These are phyloP conservation scores for Diaporthe velutina DNA, from an alignment of 2,329 filamentous ascomycete genomes.

Conservation along the genomic window DNA sequence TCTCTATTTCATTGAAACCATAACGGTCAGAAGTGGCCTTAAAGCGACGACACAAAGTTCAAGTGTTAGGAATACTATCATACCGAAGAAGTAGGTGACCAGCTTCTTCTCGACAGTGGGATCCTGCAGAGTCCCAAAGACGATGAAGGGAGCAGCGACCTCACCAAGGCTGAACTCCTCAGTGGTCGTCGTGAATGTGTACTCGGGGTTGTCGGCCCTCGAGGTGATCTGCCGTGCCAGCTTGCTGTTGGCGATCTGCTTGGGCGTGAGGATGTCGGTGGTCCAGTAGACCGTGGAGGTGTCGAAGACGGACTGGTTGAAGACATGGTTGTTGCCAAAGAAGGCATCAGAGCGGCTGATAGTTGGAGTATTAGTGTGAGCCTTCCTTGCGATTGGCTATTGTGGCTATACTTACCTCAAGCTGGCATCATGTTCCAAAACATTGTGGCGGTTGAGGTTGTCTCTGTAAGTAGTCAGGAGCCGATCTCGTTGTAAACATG, in stretches of 20 bases:
- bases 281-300: slow-evolving; percentile 61
- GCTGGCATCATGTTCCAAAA: slow-evolving; percentile 64
- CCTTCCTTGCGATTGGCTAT: background rate
- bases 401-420: slow-evolving; percentile 40
- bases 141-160: slow-evolving; percentile 62
- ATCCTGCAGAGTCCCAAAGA: slow-evolving; percentile 58
- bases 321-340: slow-evolving; percentile 64
- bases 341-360: slow-evolving; percentile 60
- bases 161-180: slow-evolving; percentile 64
- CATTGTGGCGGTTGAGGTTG: slow-evolving; percentile 58
- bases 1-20: slow-evolving; percentile 31
- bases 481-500: background rate
- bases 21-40: background rate
- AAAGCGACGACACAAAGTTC: background rate
- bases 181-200: slow-evolving; percentile 56
- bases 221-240: slow-evolving; percentile 58
- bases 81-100: slow-evolving; percentile 62
- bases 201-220: slow-evolving; percentile 61
- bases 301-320: slow-evolving; percentile 66
- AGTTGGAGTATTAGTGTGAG: background rate
- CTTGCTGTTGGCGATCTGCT: slow-evolving; percentile 60
- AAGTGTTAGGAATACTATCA: slow-evolving; percentile 36
- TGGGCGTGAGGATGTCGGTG: slow-evolving; percentile 51
- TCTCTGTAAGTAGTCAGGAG: slow-evolving; percentile 42
- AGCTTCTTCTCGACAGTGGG: slow-evolving; percentile 54